Evolutionary conservation across 2,329 filamentous ascomycete genomes (phyloP).

Genomic region (Aureobasidium melanogenum): DNA sequence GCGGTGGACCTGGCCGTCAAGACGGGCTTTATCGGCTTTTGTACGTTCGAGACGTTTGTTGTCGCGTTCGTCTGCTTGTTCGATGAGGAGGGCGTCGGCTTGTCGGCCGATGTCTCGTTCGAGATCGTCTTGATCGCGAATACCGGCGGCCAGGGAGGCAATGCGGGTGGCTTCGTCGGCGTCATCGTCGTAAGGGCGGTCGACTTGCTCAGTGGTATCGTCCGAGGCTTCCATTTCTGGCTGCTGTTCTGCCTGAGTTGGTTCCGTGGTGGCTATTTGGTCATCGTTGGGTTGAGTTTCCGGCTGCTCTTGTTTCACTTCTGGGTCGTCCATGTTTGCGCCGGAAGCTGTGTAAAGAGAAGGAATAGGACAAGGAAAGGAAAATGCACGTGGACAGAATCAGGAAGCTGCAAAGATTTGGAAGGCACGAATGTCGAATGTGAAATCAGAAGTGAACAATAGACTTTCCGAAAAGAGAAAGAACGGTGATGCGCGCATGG

Average conservation of each 20-base stretch:
- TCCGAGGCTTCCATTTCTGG: background rate
- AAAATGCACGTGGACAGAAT: background rate
- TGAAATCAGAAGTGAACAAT: background rate
- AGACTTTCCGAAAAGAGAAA: background rate
- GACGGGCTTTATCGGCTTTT: conserved; percentile 43
- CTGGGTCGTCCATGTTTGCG: conserved; percentile 7
- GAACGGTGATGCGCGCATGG: conserved; percentile 4
- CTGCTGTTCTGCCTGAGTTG: background rate
- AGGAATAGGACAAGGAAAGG: no score
- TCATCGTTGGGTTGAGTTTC: background rate
- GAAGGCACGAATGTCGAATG: background rate
- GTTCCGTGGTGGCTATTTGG: background rate
- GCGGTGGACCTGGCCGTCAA: conserved; percentile 56
- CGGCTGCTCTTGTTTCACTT: background rate
- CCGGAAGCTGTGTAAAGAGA: background rate
- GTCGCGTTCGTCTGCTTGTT: conserved; percentile 56
- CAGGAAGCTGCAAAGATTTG: background rate
- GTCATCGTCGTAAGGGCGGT: conserved; percentile 19
- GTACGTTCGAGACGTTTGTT: conserved; percentile 54
- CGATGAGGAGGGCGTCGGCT: conserved; percentile 51
- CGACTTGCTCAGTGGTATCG: background rate
- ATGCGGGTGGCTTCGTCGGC: conserved; percentile 34
- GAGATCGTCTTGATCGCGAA: conserved; percentile 80
- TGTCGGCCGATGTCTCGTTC: conserved; percentile 73
- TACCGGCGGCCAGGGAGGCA: conserved; percentile 30